Evolutionary conservation across 257 asterid species (phyloP), one percentile per base, ranked within the genome.

Genomic region (Fraxinus americana): DNA sequence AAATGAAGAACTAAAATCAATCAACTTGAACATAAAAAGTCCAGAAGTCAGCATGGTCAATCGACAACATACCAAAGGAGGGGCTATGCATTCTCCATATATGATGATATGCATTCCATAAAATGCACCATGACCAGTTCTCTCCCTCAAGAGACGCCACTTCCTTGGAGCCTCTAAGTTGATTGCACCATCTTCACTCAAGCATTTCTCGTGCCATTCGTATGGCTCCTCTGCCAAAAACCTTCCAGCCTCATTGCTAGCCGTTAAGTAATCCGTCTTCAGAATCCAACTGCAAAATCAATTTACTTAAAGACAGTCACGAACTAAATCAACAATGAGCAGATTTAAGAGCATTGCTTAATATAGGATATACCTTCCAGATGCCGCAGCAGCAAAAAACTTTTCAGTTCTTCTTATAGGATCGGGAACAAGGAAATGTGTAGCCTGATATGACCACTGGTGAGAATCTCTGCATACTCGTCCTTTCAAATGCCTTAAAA

Each of bases 381-480:
- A 92, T 50, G 99, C 97, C 21, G 95, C 98, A 79, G 98, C 98
- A 34, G 98, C 99, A 35, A 96, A 96, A 70, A 96, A 85, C 81
- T 96, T 96, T 79, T 96, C 99, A 0, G 99, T 96, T 89, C 99
- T 85, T 79, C 89, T 85, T 16, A 93, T 48, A 14, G 98, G 98
- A 77, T 91, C 98, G 0, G 99, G 98, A 77, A 90, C 92, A 79
- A 96, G 82, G 78, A 91, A 89, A 83, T 96, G 97, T 65, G 99
- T 96, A 78, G 98, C 99, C 78, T 95, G 96, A 88, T 93, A 95
- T 2, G 96, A 91, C 99, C 99, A 96, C 54, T 86, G 89, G 83
- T 96, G 99, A 84, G 97, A 86, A 81, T 93, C 99, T 83, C 94
- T 86, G 81, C 99, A 95, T 13, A 85, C 85, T 78, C 85, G 88